These are phyloP conservation scores for Phoma herbarum DNA, from an alignment of 2,329 filamentous ascomycete genomes.

Conservation along the genomic window DNA sequence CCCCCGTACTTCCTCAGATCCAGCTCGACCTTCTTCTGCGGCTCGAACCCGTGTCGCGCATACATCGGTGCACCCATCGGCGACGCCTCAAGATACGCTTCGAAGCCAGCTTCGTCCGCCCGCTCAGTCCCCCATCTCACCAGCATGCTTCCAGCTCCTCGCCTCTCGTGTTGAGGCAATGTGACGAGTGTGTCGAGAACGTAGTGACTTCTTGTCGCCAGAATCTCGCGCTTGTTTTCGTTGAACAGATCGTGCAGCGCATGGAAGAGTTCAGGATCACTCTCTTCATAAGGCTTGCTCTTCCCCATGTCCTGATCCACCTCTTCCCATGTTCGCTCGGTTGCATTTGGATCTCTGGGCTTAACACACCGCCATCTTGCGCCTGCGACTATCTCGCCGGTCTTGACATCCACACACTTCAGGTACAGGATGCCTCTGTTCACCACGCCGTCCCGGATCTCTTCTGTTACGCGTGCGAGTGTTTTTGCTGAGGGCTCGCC, in stretches of 20 bases:
- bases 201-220: slow-evolving; percentile 38
- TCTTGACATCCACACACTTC: slow-evolving; percentile 40
- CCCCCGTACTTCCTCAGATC: slow-evolving; percentile 44
- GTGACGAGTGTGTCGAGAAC: slow-evolving; percentile 46
- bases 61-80: slow-evolving; percentile 47
- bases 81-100: slow-evolving; percentile 47
- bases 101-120: slow-evolving; percentile 44
- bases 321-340: slow-evolving; percentile 38
- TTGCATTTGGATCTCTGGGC: slow-evolving; percentile 27
- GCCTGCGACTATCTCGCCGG: slow-evolving; percentile 40
- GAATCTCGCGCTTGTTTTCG: slow-evolving; percentile 34
- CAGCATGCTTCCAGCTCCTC: slow-evolving; percentile 46
- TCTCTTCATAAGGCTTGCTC: slow-evolving; percentile 42
- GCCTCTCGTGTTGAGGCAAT: slow-evolving; percentile 38
- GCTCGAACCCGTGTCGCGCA: slow-evolving; percentile 42
- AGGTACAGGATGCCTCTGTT: slow-evolving; percentile 40
- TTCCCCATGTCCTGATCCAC: slow-evolving; percentile 34
- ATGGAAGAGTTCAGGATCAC: slow-evolving; percentile 34
- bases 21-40: slow-evolving; percentile 37
- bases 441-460: slow-evolving; percentile 34
- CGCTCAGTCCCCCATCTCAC: slow-evolving; percentile 43
- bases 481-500: slow-evolving; percentile 40
- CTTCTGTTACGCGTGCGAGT: slow-evolving; percentile 31
- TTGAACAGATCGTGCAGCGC: slow-evolving; percentile 35
- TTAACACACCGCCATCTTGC: slow-evolving; percentile 42